Percentiles rank a stretch among this genome's conserved stretches.
These are phyloP conservation scores for Fusarium globosum DNA, from an alignment of 2,329 filamentous ascomycete genomes.

Conservation along the genomic window DNA sequence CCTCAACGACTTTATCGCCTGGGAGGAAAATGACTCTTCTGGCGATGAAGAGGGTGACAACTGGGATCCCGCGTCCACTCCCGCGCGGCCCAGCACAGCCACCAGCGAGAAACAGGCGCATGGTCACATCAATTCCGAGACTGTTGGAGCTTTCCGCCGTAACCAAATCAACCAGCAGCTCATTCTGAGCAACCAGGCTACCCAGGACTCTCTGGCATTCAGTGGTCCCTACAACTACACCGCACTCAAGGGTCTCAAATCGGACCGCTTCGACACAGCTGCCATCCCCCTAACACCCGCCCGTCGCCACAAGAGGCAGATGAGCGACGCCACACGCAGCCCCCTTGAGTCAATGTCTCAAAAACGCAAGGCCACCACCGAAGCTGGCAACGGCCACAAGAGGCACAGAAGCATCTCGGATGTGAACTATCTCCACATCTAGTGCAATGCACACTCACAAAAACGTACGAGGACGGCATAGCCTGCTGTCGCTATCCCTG, in stretches of 20 bases:
- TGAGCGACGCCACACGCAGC: slow-evolving; percentile 59
- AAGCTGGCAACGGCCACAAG: slow-evolving; percentile 60
- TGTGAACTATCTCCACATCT: slow-evolving; percentile 61
- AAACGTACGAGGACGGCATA: slow-evolving; percentile 62
- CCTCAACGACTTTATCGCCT: slow-evolving; percentile 79
- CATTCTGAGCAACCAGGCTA: slow-evolving; percentile 69
- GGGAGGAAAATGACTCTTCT: slow-evolving; percentile 68
- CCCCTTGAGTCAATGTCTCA: slow-evolving; percentile 61
- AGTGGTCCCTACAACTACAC: slow-evolving; percentile 69
- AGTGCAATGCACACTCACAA: slow-evolving; percentile 40
- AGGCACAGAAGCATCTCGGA: slow-evolving; percentile 70
- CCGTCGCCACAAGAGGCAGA: slow-evolving; percentile 65
- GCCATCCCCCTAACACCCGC: slow-evolving; percentile 75
- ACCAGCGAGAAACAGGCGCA: slow-evolving; percentile 59
- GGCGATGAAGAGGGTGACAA: slow-evolving; percentile 68
- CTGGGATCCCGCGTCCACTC: slow-evolving; percentile 63
- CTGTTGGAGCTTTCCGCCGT: slow-evolving; percentile 82
- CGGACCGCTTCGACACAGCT: slow-evolving; percentile 73
- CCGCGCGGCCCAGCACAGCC: slow-evolving; percentile 60
- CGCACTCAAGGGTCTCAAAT: slow-evolving; percentile 71
- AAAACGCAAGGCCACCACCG: slow-evolving; percentile 66
- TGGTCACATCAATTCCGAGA: slow-evolving; percentile 72
- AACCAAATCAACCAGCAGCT: slow-evolving; percentile 72
- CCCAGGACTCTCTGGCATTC: slow-evolving; percentile 71
- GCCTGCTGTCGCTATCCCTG: slow-evolving; percentile 54